A percentile compares a stretch with the other conserved stretches of the same genome.
phyloP scores from a whole-genome alignment of 2,329 filamentous ascomycete genomes.

The Fusarium multiceps region DNA sequence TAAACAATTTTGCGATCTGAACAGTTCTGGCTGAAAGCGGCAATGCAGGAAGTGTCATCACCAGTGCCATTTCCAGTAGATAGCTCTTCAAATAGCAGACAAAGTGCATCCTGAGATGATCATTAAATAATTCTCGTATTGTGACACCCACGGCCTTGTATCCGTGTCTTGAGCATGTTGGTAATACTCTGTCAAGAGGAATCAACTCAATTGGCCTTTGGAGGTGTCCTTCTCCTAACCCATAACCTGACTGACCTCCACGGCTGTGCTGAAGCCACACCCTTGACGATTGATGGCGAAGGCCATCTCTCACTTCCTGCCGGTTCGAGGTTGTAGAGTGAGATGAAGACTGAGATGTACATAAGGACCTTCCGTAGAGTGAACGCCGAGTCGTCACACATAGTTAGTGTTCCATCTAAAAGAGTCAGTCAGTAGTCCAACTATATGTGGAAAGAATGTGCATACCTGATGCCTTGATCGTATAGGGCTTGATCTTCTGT shows the following conservation, averaged over 20 bases:
- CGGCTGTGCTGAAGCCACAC: constrained; percentile 46
- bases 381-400: constrained; percentile 50
- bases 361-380: constrained; percentile 51
- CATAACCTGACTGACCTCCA: constrained; percentile 48
- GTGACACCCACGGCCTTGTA: not conserved
- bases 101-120: not conserved
- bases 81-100: not conserved
- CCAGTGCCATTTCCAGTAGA: not conserved
- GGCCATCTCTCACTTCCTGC: constrained; percentile 46
- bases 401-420: constrained; percentile 48
- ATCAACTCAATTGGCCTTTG: constrained; percentile 9
- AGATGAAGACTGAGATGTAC: constrained; percentile 51
- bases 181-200: not conserved
- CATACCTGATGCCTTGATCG: constrained; percentile 51
- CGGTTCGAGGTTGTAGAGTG: constrained; percentile 53
- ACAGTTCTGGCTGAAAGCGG: not conserved
- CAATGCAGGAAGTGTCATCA: not conserved
- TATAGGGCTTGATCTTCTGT: constrained; percentile 40
- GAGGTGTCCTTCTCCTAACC: constrained; percentile 46
- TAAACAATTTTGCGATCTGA: not conserved
- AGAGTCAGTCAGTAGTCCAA: constrained; percentile 21
- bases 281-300: constrained; percentile 40
- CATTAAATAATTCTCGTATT: not conserved
- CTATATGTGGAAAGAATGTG: too few species aligned
- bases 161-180: not conserved